These are phyloP conservation scores for Fusarium gaditjirri DNA, from an alignment of 2,329 filamentous ascomycete species.

Conservation along the genomic window DNA sequence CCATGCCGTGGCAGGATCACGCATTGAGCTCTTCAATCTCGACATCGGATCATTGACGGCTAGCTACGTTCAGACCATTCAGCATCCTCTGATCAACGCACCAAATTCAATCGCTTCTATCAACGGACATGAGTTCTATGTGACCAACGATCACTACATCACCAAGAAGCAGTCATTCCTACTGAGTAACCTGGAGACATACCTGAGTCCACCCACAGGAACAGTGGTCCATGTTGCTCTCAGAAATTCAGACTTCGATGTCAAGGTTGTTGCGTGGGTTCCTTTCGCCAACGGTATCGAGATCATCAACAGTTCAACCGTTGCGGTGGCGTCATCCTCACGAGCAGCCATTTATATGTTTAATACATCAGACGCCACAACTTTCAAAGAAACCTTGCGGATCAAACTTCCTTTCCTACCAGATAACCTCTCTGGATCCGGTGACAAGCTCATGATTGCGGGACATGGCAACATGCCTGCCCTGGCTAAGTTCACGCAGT, in stretches of 20 bases:
- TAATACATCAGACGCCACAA: background rate
- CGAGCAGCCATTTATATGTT: constrained; percentile 25
- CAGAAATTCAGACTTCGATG: constrained; percentile 9
- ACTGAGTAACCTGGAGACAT: constrained; percentile 50
- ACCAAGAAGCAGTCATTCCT: constrained; percentile 36
- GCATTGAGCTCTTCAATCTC: constrained; percentile 54
- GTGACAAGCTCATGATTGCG: constrained; percentile 50
- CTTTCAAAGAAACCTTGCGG: background rate
- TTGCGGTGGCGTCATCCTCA: constrained; percentile 52
- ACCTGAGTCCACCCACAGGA: constrained; percentile 47
- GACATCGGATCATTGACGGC: constrained; percentile 49
- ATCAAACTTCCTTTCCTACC: constrained; percentile 51
- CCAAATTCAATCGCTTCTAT: constrained; percentile 54
- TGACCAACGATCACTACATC: constrained; percentile 56
- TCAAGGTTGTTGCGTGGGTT: constrained; percentile 47
- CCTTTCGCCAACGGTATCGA: constrained; percentile 57
- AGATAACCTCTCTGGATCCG: constrained; percentile 52
- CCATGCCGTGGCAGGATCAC: constrained; percentile 49
- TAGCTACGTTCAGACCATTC: constrained; percentile 50
- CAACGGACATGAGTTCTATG: constrained; percentile 51
- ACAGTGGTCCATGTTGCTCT: constrained; percentile 51
- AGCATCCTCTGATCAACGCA: constrained; percentile 51
- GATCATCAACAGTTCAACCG: constrained; percentile 51
- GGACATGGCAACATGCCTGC: constrained; percentile 53
- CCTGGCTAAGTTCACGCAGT: constrained; percentile 46